These are phyloP conservation scores for Glutinoglossum americanum DNA, from an alignment of 495 filamentous ascomycete species.

Conservation along the genomic window DNA sequence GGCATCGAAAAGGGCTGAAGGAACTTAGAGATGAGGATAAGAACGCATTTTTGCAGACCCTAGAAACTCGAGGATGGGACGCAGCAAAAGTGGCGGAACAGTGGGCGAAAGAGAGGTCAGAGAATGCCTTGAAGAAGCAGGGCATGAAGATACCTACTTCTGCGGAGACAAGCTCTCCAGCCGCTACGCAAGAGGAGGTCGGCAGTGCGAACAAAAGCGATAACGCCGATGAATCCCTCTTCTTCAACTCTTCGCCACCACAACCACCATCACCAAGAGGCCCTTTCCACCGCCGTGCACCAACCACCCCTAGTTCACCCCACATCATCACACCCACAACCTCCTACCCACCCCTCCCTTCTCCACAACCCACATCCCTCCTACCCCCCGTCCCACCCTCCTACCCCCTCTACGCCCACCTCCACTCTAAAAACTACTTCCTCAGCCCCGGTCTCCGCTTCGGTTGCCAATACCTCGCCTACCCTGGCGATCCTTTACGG, in stretches of 20 bases:
- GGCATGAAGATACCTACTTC: background rate
- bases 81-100: slow-evolving; percentile 20
- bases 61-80: slow-evolving; percentile 23
- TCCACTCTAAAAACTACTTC: slow-evolving; percentile 66
- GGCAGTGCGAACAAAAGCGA: background rate
- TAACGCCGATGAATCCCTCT: background rate
- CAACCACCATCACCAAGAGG: background rate
- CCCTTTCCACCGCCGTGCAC: background rate
- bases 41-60: slow-evolving; percentile 8
- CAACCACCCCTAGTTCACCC: background rate
- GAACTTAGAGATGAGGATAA: slow-evolving; percentile 18
- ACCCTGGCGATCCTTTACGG: slow-evolving; percentile 82
- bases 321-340: slow-evolving; percentile 32
- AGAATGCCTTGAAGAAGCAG: slow-evolving; percentile 20
- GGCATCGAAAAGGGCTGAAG: slow-evolving; percentile 39
- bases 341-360: slow-evolving; percentile 29
- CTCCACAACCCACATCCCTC: slow-evolving; percentile 12
- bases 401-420: slow-evolving; percentile 47
- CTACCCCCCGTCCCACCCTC: slow-evolving; percentile 26
- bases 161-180: slow-evolving; percentile 8
- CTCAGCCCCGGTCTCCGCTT: slow-evolving; percentile 82
- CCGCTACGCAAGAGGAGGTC: slow-evolving; percentile 11
- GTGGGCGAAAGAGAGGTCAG: slow-evolving; percentile 21
- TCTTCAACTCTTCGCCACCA: background rate
- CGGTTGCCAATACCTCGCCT: slow-evolving; percentile 81